Evolutionary conservation across 2,329 filamentous ascomycete genomes (phyloP), one percentile per base, ranked within the genome.

Genomic region (Onygenales sp.): DNA sequence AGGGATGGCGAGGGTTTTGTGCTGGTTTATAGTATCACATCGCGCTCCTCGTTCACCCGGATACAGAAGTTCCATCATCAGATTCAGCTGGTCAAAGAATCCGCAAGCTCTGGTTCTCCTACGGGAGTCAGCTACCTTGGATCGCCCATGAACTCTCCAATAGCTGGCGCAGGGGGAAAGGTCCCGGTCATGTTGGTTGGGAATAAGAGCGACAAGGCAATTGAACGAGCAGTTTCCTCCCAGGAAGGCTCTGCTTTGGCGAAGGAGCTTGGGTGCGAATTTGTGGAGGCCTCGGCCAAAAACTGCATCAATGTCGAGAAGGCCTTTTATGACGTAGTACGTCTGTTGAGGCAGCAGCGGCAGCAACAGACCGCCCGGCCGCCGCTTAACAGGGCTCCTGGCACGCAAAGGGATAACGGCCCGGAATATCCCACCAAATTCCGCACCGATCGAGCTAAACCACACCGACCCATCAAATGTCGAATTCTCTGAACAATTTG

Each of bases 301-400:
- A 96, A 95, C 69, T 95, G 91, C 74, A 90, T 96, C 77, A 96
- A 97, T 65, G 92, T 96, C 52, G 93, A 95, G 72, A 97, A 95
- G 78, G 92, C 90, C 35, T 97, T 98, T 67, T 97, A 95, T 72
- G 93, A 98, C 66, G 93, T 98, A 7, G 93, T 97, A 52, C 79
- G 93, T 61, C 88, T 93, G 69, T 77, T 98, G 60, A 85, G 93
- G 62, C 83, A 87, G 63, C 90, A 95, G 72, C 81, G 89, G 64
- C 84, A 89, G 60, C 66, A 68, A 55, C 69, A 67, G 36, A 63
- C 64, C 11, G 64, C 66, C 13, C 64, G 67, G 51, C 52, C 62
- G 14, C 63, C 67, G 47, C 69, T 72, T 54, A 66, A 68, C 53
- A 66, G 70, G 53, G 61, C 62, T 43, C 66, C 69, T 31, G 68